Evolutionary conservation across 345 rosid species (phyloP).

Genomic region (Litchi chinensis): DNA sequence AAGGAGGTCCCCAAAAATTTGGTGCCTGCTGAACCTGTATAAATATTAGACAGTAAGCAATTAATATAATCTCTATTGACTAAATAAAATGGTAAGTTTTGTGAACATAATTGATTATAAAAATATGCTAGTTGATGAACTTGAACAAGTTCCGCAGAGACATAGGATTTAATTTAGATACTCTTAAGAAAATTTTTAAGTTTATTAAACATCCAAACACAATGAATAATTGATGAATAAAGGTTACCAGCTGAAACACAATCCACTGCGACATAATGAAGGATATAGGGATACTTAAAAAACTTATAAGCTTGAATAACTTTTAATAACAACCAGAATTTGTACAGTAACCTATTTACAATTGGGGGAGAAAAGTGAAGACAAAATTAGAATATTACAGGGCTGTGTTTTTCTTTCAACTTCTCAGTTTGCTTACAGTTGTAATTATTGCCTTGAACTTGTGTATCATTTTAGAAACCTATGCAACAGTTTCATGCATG

Average conservation of each 20-base stretch:
- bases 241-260: not conserved
- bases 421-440: not conserved
- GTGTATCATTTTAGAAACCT: not conserved
- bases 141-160: not conserved
- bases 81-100: not conserved
- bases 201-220: not conserved
- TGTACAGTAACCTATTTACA: not conserved
- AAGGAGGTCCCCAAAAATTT: constrained; percentile 26
- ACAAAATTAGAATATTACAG: not conserved
- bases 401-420: not conserved
- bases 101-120: not conserved
- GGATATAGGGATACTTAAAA: not conserved
- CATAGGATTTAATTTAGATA: not conserved
- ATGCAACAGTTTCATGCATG: not conserved
- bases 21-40: constrained; percentile 25
- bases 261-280: not conserved
- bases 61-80: not conserved
- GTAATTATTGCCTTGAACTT: not conserved
- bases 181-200: not conserved
- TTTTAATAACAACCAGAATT: not conserved
- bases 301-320: constrained; percentile 1
- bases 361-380: not conserved
- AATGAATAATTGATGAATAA: not conserved
- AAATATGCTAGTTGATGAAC: not conserved
- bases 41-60: not conserved